A percentile compares a stretch with the other conserved stretches of the same genome.
These are phyloP conservation scores for Phoenix dactylifera DNA, from an alignment of 176 grass and related monocot genomes.

Conservation along the genomic window DNA sequence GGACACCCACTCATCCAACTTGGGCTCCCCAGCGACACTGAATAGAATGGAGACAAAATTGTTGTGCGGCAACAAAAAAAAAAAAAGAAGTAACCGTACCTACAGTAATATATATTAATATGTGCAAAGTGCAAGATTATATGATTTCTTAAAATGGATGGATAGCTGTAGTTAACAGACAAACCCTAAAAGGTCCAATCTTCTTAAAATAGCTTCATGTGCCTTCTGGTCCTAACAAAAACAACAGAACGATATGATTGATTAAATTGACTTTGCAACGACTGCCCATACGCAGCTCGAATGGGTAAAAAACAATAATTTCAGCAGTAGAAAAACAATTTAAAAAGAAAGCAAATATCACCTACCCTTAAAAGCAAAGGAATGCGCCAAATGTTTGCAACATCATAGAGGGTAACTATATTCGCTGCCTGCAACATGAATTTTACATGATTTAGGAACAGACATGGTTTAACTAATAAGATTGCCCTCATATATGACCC, in stretches of 20 bases:
- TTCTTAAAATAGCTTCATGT: constrained; percentile 36
- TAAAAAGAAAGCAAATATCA: background rate
- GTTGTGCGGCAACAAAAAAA: too few species aligned
- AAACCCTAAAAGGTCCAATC: constrained; percentile 28
- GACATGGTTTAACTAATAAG: too few species aligned
- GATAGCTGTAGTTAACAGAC: background rate
- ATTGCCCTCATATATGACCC: too few species aligned
- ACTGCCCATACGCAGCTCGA: background rate
- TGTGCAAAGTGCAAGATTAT: background rate
- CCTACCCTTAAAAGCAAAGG: constrained; percentile 35
- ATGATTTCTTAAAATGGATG: background rate
- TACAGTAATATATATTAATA: too few species aligned
- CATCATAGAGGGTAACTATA: constrained; percentile 42
- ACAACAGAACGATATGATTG: constrained; percentile 6
- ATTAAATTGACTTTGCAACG: background rate
- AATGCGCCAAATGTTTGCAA: constrained; percentile 40
- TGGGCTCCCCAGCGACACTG: constrained; percentile 24
- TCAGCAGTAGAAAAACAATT: too few species aligned
- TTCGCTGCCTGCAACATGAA: constrained; percentile 21
- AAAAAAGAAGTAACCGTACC: too few species aligned
- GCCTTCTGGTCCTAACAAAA: constrained; percentile 34
- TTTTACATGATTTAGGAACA: background rate
- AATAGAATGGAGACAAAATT: background rate
- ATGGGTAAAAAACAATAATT: too few species aligned
- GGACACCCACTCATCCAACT: constrained; percentile 24